phyloP scores from a whole-genome alignment of 2,329 filamentous ascomycete species.

The Alternaria infectoria region DNA sequence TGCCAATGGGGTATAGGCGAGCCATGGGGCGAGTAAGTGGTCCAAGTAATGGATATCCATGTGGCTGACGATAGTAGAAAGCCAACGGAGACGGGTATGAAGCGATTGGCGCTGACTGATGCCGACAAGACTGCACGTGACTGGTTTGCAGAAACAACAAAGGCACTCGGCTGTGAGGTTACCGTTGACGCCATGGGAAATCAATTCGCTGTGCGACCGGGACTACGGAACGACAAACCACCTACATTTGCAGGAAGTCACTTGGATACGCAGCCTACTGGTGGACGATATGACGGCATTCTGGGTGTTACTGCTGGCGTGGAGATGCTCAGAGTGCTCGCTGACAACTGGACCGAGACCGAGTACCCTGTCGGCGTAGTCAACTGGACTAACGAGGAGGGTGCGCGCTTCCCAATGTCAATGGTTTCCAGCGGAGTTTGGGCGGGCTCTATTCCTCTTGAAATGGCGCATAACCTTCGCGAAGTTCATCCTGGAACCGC shows the following conservation, averaged over 20 bases:
- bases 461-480: constrained; percentile 64
- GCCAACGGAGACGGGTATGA: constrained; percentile 75
- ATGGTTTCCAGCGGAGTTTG: constrained; percentile 80
- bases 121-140: constrained; percentile 73
- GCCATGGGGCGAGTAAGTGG: constrained; percentile 67
- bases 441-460: constrained; percentile 70
- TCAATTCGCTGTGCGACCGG: constrained; percentile 75
- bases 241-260: constrained; percentile 75
- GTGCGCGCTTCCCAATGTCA: constrained; percentile 76
- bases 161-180: constrained; percentile 69
- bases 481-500: constrained; percentile 67
- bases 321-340: constrained; percentile 72
- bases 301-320: constrained; percentile 75
- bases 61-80: constrained; percentile 42
- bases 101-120: constrained; percentile 73
- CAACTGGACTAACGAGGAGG: constrained; percentile 86
- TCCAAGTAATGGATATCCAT: background rate
- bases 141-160: constrained; percentile 73
- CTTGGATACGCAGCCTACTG: constrained; percentile 62
- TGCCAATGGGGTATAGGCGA: constrained; percentile 71
- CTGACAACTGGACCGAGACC: constrained; percentile 71
- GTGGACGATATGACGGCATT: constrained; percentile 78
- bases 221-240: constrained; percentile 61
- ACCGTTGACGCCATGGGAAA: constrained; percentile 80
- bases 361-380: constrained; percentile 75